These are phyloP conservation scores for Boeremia exigua DNA, from an alignment of 2,329 filamentous ascomycete species.

Conservation along the genomic window DNA sequence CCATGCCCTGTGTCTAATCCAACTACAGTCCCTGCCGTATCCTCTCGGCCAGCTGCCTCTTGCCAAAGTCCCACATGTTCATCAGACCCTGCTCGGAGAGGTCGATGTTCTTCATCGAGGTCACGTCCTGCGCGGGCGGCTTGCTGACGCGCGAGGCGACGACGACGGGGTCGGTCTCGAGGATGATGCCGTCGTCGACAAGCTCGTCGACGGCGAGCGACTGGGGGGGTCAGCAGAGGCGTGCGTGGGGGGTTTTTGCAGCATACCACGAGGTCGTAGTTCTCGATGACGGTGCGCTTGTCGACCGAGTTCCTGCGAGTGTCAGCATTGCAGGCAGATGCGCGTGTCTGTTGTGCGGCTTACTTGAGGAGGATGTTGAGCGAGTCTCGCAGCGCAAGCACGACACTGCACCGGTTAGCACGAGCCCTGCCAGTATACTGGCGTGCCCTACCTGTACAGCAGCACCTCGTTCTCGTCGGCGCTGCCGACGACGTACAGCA, in stretches of 20 bases:
- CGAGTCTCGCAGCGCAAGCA: slow-evolving; percentile 87
- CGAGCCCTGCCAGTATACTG: not conserved
- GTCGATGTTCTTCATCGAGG: slow-evolving; percentile 89
- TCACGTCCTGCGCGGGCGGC: slow-evolving; percentile 86
- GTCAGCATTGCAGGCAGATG: slow-evolving; percentile 8
- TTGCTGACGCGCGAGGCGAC: slow-evolving; percentile 91
- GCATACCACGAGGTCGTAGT: slow-evolving; percentile 84
- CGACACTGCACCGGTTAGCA: slow-evolving; percentile 63
- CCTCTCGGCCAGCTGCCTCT: slow-evolving; percentile 88
- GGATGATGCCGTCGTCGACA: slow-evolving; percentile 76
- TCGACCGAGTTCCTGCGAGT: slow-evolving; percentile 82
- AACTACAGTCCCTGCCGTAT: slow-evolving; percentile 72
- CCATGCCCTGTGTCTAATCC: slow-evolving; percentile 26
- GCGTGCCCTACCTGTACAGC: slow-evolving; percentile 69
- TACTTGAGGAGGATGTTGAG: slow-evolving; percentile 93
- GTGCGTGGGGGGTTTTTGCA: not conserved
- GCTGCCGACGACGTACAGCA: slow-evolving; percentile 89
- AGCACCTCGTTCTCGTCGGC: slow-evolving; percentile 96
- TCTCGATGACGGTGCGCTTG: slow-evolving; percentile 97
- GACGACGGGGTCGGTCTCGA: slow-evolving; percentile 95
- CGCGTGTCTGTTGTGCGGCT: slow-evolving; percentile 34
- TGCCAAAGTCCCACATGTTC: slow-evolving; percentile 92
- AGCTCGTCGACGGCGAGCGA: slow-evolving; percentile 89
- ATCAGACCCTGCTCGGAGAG: slow-evolving; percentile 94
- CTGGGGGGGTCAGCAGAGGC: slow-evolving; percentile 75